Evolutionary conservation across 129 eudicot species (phyloP).

Genomic region (Rutidosis leptorrhynchoides): DNA sequence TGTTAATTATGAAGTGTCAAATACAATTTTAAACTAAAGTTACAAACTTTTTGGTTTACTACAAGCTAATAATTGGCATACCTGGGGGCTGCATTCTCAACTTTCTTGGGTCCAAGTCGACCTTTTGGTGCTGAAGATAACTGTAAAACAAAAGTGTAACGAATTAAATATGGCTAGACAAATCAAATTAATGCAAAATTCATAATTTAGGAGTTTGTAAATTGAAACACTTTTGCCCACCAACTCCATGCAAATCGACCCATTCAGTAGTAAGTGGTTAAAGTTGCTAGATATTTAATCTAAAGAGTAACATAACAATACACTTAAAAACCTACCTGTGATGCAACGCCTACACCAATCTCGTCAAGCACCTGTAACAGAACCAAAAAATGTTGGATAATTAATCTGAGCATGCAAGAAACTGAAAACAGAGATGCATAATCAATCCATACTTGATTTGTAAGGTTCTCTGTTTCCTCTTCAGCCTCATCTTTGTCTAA

Average conservation of each 20-base stretch:
- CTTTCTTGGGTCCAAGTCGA: slow-evolving; percentile 70
- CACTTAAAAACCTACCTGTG: slow-evolving; percentile 61
- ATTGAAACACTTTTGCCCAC: not conserved
- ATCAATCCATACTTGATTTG: slow-evolving; percentile 60
- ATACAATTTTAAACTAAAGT: not conserved
- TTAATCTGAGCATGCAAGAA: not conserved
- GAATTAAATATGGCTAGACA: not conserved
- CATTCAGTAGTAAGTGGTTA: not conserved
- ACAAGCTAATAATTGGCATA: slow-evolving; percentile 20
- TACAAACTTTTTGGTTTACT: not conserved
- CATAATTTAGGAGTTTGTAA: not conserved
- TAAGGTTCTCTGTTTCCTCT: slow-evolving; percentile 96
- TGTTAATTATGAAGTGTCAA: not conserved
- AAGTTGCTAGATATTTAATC: not conserved
- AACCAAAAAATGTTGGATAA: not conserved
- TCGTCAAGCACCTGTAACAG: slow-evolving; percentile 79
- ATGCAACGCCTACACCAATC: slow-evolving; percentile 93
- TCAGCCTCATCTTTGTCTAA: slow-evolving; percentile 96
- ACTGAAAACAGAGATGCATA: not conserved
- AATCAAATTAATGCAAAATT: not conserved
- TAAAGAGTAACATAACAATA: not conserved
- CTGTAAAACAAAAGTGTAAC: slow-evolving; percentile 39
- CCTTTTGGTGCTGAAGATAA: slow-evolving; percentile 93
- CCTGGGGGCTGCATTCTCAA: slow-evolving; percentile 63
- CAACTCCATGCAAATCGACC: not conserved